phyloP scores from a whole-genome alignment of 257 asterid species.

The Nicotiana knightiana region DNA sequence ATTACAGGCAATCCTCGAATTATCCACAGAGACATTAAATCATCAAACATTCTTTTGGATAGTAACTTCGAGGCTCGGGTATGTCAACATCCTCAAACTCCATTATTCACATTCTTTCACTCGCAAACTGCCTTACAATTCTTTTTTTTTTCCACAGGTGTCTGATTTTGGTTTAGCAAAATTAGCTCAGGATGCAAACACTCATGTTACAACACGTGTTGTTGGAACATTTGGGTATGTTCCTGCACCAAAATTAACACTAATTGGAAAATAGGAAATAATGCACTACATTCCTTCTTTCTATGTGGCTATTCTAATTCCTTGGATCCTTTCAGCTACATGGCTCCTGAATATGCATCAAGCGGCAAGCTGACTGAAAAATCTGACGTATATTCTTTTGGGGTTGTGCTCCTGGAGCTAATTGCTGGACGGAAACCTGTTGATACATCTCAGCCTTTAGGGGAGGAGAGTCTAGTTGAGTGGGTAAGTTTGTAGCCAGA shows the following conservation, averaged over 20 bases:
- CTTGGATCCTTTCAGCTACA: slow-evolving; percentile 46
- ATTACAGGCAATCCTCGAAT: slow-evolving; percentile 78
- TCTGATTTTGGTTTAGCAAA: slow-evolving; percentile 95
- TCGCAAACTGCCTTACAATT: background rate
- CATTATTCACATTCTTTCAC: background rate
- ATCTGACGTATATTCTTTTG: slow-evolving; percentile 79
- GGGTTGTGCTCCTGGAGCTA: slow-evolving; percentile 88
- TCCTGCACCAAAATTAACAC: background rate
- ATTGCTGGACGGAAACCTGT: slow-evolving; percentile 92
- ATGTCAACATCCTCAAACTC: slow-evolving; percentile 13
- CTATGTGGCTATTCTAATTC: background rate
- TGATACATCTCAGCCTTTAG: slow-evolving; percentile 80
- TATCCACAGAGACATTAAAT: slow-evolving; percentile 92
- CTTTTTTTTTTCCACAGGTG: slow-evolving; percentile 45
- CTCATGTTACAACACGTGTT: slow-evolving; percentile 83
- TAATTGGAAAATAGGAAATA: background rate
- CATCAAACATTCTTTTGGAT: slow-evolving; percentile 88
- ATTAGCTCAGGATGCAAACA: slow-evolving; percentile 69
- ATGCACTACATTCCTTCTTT: background rate
- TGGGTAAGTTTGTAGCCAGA: slow-evolving; percentile 56
- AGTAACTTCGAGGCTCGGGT: slow-evolving; percentile 89
- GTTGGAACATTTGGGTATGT: slow-evolving; percentile 96
- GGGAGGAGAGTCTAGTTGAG: slow-evolving; percentile 93
- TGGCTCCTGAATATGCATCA: slow-evolving; percentile 98
- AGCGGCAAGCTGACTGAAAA: slow-evolving; percentile 91